These are phyloP conservation scores for Lenzites betulinus DNA, from an alignment of 768 basidiomycete genomes.

Conservation along the genomic window DNA sequence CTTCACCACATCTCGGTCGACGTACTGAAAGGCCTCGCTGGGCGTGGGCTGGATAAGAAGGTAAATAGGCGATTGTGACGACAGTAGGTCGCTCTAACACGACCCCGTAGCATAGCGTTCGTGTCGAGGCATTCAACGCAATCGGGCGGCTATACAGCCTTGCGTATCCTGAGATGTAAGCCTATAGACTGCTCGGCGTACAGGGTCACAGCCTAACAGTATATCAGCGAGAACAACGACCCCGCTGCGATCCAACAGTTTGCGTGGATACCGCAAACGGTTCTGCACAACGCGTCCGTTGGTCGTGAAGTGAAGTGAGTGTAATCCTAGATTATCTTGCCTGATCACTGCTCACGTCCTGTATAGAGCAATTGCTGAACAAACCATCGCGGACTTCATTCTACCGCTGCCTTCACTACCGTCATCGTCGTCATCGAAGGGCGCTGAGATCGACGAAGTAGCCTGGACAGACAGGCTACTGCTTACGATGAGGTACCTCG, in stretches of 20 bases:
- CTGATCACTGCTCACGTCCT: background rate
- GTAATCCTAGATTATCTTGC: background rate
- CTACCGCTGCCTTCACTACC: constrained; percentile 68
- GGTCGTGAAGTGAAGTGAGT: constrained; percentile 61
- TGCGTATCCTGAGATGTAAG: constrained; percentile 90
- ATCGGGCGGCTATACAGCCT: constrained; percentile 78
- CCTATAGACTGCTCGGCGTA: constrained; percentile 6
- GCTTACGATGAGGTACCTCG: constrained; percentile 65
- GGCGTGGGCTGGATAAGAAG: constrained; percentile 84
- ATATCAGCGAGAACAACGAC: constrained; percentile 75
- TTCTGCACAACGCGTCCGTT: constrained; percentile 59
- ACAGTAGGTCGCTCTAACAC: background rate
- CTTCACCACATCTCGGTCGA: constrained; percentile 73
- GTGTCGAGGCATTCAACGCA: constrained; percentile 73
- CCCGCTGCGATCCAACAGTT: constrained; percentile 75
- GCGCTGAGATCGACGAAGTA: constrained; percentile 67
- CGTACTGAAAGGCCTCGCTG: constrained; percentile 66
- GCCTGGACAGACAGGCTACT: constrained; percentile 87
- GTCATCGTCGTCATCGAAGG: constrained; percentile 45
- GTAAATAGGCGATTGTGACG: constrained; percentile 38
- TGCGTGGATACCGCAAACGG: constrained; percentile 85
- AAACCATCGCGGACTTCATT: constrained; percentile 71
- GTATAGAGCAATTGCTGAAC: constrained; percentile 60
- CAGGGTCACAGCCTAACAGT: background rate
- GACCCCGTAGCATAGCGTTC: constrained; percentile 52